Evolutionary conservation across 176 grass and related monocot genomes (phyloP), one percentile per base, ranked within the genome.

Genomic region (Phragmites australis): DNA sequence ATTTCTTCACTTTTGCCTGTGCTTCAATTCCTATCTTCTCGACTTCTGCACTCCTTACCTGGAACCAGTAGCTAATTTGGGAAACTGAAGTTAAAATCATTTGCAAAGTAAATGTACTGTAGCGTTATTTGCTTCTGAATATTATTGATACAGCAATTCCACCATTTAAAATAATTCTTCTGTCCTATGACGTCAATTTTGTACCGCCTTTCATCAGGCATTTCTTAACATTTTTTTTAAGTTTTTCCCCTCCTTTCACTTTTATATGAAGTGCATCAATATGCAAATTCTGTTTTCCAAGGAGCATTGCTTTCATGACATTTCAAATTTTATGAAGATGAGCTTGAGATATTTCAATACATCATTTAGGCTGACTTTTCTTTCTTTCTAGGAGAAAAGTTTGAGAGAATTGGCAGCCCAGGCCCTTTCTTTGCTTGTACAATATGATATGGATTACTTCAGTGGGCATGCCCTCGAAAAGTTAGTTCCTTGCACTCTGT

Each of bases 401-500:
- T 72, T 98, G 75, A 91, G 95, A 83, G 95, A 94, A 64, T 77
- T 98, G 78, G 74, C 95, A 21, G 86, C 95, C 43, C 90, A 94
- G 85, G 92, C 92, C 54, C 81, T 98, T 65, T 85, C 92, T 77
- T 81, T 81, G 75, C 92, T 98, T 90, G 83, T 91, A 87, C 82
- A 89, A 81, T 98, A 98, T 72, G 95, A 98, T 79, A 80, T 74
- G 51, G 44, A 91, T 48, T 94, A 93, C 84, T 98, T 98, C 46
- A 70, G 69, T 66, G 88, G 75, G 49, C 79, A 89, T 89, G 92
- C 88, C 79, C 80, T 98, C 45, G 65, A 87, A 42, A 94, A 94
- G 67, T 78, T 98, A 74, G 83, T 98, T 89, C 92, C 90, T 19
- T 87, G 82, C 84, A 98, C 92, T 85, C 79, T 98, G 39, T 98